These are phyloP conservation scores for Penicillium verhagenii DNA, from an alignment of 495 filamentous ascomycete genomes.

Conservation along the genomic window DNA sequence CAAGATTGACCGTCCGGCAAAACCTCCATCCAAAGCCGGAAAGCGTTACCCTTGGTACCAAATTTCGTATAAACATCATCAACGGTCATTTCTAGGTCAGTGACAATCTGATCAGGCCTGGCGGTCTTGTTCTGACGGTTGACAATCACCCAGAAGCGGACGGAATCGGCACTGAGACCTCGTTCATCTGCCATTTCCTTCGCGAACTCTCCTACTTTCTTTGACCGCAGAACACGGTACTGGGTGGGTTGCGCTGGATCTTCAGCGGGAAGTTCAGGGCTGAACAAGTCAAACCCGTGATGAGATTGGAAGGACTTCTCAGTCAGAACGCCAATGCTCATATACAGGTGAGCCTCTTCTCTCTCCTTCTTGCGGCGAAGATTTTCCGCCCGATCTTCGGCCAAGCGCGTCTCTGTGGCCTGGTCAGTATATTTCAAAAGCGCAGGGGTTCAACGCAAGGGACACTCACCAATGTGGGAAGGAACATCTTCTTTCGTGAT, in stretches of 20 bases:
- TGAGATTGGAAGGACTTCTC: slow-evolving; percentile 76
- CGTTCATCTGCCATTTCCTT: slow-evolving; percentile 65
- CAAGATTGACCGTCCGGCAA: slow-evolving; percentile 61
- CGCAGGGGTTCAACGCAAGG: neutral
- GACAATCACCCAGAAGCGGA: slow-evolving; percentile 95
- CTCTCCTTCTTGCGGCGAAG: slow-evolving; percentile 78
- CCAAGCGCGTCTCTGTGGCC: slow-evolving; percentile 59
- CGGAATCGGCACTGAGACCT: slow-evolving; percentile 51
- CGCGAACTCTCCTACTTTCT: slow-evolving; percentile 72
- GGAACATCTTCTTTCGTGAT: slow-evolving; percentile 77
- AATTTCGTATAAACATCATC: slow-evolving; percentile 74
- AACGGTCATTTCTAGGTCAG: slow-evolving; percentile 72
- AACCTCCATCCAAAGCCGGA: slow-evolving; percentile 84
- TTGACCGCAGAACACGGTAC: slow-evolving; percentile 69
- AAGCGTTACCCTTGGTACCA: slow-evolving; percentile 66
- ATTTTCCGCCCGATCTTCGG: slow-evolving; percentile 73
- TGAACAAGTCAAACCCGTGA: slow-evolving; percentile 81
- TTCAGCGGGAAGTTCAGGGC: slow-evolving; percentile 65
- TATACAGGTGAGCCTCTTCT: slow-evolving; percentile 91
- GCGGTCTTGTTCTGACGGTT: slow-evolving; percentile 97
- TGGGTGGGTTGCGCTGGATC: slow-evolving; percentile 54
- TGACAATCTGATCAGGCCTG: slow-evolving; percentile 81
- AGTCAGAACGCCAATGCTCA: slow-evolving; percentile 75
- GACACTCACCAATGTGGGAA: slow-evolving; percentile 68
- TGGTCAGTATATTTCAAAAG: neutral